A percentile compares a stretch with the other conserved stretches of the same genome.
Evolutionary conservation across 2,329 filamentous ascomycete species (phyloP).

Genomic region (Lojkania enalia): DNA sequence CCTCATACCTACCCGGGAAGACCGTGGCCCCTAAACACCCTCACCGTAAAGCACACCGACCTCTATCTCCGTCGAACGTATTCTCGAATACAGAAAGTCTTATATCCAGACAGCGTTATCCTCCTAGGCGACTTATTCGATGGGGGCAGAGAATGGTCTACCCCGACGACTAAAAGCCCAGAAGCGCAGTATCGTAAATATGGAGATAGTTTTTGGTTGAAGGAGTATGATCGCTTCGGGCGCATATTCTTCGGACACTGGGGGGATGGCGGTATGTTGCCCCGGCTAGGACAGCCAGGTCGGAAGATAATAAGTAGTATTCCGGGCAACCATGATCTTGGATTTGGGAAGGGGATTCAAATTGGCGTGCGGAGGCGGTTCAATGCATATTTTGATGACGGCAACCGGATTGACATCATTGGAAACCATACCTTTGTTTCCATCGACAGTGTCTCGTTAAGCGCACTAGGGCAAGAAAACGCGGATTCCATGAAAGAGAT

Average conservation of each 20-base stretch:
- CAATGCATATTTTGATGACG: constrained; percentile 83
- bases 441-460: constrained; percentile 84
- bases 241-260: constrained; percentile 78
- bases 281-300: constrained; percentile 64
- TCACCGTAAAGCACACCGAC: constrained; percentile 77
- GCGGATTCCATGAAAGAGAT: constrained; percentile 62
- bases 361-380: constrained; percentile 80
- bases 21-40: constrained; percentile 68
- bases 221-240: constrained; percentile 85
- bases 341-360: constrained; percentile 86
- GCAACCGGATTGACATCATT: constrained; percentile 87
- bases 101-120: constrained; percentile 84
- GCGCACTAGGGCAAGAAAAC: constrained; percentile 64
- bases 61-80: constrained; percentile 87
- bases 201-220: constrained; percentile 79
- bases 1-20: constrained; percentile 92
- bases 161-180: constrained; percentile 56
- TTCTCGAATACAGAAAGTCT: constrained; percentile 70
- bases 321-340: constrained; percentile 93
- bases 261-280: constrained; percentile 59
- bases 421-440: constrained; percentile 96
- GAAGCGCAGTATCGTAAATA: constrained; percentile 75
- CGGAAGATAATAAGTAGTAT: constrained; percentile 81
- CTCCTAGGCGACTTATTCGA: constrained; percentile 96
- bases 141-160: constrained; percentile 93